Evolutionary conservation across 768 basidiomycete species (phyloP).

Genomic region (Boletellus ananas): DNA sequence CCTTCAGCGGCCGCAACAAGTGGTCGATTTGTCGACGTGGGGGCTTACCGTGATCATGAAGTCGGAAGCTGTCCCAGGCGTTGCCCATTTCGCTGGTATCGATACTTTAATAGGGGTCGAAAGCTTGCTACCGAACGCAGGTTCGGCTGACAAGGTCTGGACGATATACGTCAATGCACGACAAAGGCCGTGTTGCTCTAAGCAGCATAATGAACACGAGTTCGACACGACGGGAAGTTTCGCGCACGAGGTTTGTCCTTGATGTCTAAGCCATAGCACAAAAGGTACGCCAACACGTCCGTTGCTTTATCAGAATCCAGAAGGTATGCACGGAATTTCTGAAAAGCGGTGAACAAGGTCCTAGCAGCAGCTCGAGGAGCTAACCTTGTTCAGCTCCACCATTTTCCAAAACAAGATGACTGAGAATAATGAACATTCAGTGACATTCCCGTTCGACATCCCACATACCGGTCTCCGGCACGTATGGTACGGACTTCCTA

Average conservation of each 20-base stretch:
- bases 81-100: conserved; percentile 74
- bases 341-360: conserved; percentile 1
- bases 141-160: conserved; percentile 86
- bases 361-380: conserved; percentile 8
- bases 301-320: conserved; percentile 76
- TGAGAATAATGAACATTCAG: conserved; percentile 27
- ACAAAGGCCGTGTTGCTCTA: conserved; percentile 89
- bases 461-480: conserved; percentile 73
- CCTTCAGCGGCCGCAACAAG: conserved; percentile 7
- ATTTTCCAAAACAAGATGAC: conserved; percentile 88
- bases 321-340: conserved; percentile 89
- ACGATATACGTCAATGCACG: conserved; percentile 88
- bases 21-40: neutral
- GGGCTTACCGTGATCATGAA: conserved; percentile 78
- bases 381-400: conserved; percentile 88
- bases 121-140: conserved; percentile 68
- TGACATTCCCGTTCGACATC: neutral
- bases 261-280: conserved; percentile 80
- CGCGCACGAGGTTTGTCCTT: conserved; percentile 89
- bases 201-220: conserved; percentile 5
- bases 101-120: conserved; percentile 59
- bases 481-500: conserved; percentile 75
- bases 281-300: conserved; percentile 72
- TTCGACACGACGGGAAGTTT: neutral
- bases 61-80: conserved; percentile 72